These are phyloP conservation scores for Daedalea quercina DNA, from an alignment of 768 basidiomycete genomes.

Conservation along the genomic window DNA sequence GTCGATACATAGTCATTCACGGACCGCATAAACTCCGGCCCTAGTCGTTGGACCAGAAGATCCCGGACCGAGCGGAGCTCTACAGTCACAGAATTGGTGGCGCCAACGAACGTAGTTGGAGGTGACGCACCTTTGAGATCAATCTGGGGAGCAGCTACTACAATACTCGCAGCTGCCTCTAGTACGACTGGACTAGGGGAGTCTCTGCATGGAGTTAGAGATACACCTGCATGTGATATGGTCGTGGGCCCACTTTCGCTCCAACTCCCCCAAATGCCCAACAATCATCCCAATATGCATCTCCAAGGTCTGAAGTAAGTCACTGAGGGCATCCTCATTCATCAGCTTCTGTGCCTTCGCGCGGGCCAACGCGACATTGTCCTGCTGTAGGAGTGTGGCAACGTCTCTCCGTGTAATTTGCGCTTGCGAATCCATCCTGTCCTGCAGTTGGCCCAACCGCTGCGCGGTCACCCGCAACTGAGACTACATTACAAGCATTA, in stretches of 20 bases:
- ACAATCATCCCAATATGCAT: constrained; percentile 59
- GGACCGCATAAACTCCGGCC: constrained; percentile 49
- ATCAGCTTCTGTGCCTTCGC: constrained; percentile 67
- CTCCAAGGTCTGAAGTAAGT: constrained; percentile 59
- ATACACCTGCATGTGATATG: not conserved
- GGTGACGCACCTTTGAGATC: constrained; percentile 50
- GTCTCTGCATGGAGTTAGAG: constrained; percentile 21
- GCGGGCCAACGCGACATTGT: constrained; percentile 56
- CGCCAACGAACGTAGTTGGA: too few species aligned
- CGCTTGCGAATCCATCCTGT: constrained; percentile 59
- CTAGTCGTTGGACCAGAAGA: constrained; percentile 48
- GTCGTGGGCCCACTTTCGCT: constrained; percentile 35
- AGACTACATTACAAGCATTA: constrained; percentile 30
- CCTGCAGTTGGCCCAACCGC: constrained; percentile 62
- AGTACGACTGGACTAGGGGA: constrained; percentile 43
- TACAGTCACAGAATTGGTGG: constrained; percentile 18
- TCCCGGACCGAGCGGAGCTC: constrained; percentile 54
- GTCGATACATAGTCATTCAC: constrained; percentile 51
- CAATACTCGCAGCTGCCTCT: constrained; percentile 67
- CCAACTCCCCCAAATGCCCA: constrained; percentile 52
- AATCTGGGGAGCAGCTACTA: constrained; percentile 50
- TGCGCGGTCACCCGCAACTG: constrained; percentile 60
- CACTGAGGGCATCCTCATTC: constrained; percentile 52
- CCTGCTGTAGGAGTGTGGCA: constrained; percentile 55
- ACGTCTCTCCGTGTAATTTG: constrained; percentile 62